Evolutionary conservation across 169 alveolate genomes (phyloP).

Genomic region (Plasmodium adleri): DNA sequence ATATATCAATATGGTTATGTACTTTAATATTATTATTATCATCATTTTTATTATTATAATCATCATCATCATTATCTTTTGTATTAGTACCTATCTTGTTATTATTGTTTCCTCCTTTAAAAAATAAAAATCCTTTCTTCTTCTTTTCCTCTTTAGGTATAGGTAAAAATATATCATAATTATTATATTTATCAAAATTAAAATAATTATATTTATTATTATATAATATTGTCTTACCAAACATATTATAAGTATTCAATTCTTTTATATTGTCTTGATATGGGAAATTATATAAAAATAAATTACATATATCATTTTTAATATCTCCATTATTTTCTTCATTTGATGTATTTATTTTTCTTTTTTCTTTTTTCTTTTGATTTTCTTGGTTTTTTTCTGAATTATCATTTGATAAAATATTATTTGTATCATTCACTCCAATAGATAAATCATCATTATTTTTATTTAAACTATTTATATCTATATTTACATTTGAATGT

Average conservation of each 20-base stretch:
- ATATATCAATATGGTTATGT: constrained; percentile 28
- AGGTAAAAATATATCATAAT: constrained; percentile 8
- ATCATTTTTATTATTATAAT: neutral
- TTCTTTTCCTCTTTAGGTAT: constrained; percentile 9
- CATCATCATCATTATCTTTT: neutral
- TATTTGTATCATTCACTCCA: too few species aligned
- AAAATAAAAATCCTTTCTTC: constrained; percentile 4
- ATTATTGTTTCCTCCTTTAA: constrained; percentile 31
- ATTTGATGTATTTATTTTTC: neutral
- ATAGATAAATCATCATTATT: too few species aligned
- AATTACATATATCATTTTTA: constrained; percentile 9
- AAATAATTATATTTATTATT: constrained; percentile 13
- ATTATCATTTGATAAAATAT: too few species aligned
- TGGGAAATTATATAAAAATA: constrained; percentile 31
- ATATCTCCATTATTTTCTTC: neutral
- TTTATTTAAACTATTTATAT: neutral
- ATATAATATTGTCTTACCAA: constrained; percentile 30
- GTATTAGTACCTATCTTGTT: constrained; percentile 4
- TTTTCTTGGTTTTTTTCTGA: neutral
- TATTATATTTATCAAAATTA: constrained; percentile 50
- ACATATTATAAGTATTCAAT: constrained; percentile 8
- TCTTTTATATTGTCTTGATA: constrained; percentile 18
- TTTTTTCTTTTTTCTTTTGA: neutral
- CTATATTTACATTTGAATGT: neutral
- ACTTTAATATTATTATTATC: constrained; percentile 6